Conservation (phyloP, 306 rosid genomes). For the Carpinus fangiana region DNA sequence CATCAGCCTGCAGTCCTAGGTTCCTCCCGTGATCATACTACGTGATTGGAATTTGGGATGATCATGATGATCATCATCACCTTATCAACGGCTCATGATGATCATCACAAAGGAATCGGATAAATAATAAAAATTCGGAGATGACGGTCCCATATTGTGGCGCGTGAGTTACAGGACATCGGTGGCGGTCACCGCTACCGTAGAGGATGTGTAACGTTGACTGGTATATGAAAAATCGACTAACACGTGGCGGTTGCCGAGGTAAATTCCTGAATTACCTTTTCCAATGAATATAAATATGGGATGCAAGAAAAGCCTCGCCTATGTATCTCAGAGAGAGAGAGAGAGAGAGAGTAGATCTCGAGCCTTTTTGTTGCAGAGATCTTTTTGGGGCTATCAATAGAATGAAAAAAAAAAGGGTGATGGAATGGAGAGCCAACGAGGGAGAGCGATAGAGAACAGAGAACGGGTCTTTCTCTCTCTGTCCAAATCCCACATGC, state of each 20-base stretch:
- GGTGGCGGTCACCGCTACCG: slow-evolving; percentile 24
- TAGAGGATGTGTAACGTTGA: slow-evolving; percentile 35
- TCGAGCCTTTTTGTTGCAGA: slow-evolving; percentile 39
- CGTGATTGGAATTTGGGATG: neutral
- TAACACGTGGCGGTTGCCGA: slow-evolving; percentile 43
- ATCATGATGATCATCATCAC: neutral
- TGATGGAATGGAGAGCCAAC: neutral
- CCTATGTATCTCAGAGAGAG: slow-evolving; percentile 32
- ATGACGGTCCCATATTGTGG: neutral
- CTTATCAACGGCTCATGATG: slow-evolving; percentile 24
- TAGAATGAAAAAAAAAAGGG: slow-evolving; percentile 1
- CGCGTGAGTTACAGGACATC: slow-evolving; percentile 16
- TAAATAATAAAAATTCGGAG: neutral
- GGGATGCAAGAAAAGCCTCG: slow-evolving; percentile 8
- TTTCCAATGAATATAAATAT: slow-evolving; percentile 43
- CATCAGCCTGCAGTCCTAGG: slow-evolving; percentile 41
- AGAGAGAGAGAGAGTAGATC: slow-evolving; percentile 21
- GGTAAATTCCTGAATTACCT: slow-evolving; percentile 19
- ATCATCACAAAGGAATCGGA: neutral
- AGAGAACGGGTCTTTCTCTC: neutral
- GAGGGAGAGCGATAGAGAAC: neutral
- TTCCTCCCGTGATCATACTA: slow-evolving; percentile 23
- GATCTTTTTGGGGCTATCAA: slow-evolving; percentile 42
- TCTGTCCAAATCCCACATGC: slow-evolving; percentile 29
- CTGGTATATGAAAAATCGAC: slow-evolving; percentile 1